Evolutionary conservation across 225 moss, liverwort and hornwort genomes (phyloP), one percentile per base, ranked within the genome.

Genomic region (Sphagnum contortum): DNA sequence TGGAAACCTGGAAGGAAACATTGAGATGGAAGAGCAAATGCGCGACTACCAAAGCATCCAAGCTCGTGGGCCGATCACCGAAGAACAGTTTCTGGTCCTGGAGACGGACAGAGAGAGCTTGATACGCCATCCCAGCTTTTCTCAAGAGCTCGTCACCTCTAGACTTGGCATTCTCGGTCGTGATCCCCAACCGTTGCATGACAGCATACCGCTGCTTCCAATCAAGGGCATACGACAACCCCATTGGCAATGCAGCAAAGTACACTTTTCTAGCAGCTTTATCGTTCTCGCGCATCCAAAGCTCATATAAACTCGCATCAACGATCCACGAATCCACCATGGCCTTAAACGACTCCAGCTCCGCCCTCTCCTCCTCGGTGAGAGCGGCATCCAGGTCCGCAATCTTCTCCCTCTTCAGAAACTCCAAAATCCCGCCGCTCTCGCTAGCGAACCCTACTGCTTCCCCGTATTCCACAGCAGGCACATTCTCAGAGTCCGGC

Each of bases 291-390:
- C 87, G 87, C 72, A 84, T 65, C 98, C 93, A 98, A 44, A 98
- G 61, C 74, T 98, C 98, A 60, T 86, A 87, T 2, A 70, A 64
- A 60, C 89, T 91, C 48, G 98, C 98, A 70, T 98, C 91, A 48
- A 82, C 86, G 11, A 98, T 79, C 93, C 98, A 93, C 9, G 98
- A 91, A 70, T 88, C 85, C 83, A 98, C 94, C 76, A 93, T 84
- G 54, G 89, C 83, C 61, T 89, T 93, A 29, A 87, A 98, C 12
- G 98, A 79, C 64, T 89, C 83, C 76, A 98, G 75, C 80, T 93
- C 87, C 12, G 89, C 88, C 68, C 64, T 85, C 80, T 87, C 90
- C 13, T 73, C 77, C 4, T 87, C 93, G 13, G 70, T 66, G 65
- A 93, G 70, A 6, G 77, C 87, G 44, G 79, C 83, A 71, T 98